Base-by-base conservation (phyloP, 148 eudicot species). In the Suaeda aralocaspica region DNA sequence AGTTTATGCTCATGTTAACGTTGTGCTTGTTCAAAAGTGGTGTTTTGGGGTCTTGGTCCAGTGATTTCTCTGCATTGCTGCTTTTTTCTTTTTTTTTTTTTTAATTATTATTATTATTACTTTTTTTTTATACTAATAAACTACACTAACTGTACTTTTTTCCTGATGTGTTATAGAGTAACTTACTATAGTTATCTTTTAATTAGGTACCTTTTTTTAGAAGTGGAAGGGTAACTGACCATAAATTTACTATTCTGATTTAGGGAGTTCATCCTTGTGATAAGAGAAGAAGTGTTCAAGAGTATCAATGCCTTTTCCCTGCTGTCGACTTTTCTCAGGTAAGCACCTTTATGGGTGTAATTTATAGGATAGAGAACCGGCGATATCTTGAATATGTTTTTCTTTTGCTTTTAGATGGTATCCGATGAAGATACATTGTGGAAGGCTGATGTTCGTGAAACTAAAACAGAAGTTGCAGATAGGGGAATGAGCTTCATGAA, bases 181-280 rank as follows among this genome's bases (percentile, higher is more conserved):
- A 6, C 9, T 30, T 0, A 60, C 44, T 34, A n/a, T n/a, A 14
- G 15, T 45, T 70, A 57, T 21, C 15, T 68, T 53, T 39, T 25
- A 56, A 15, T 69, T 46, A 29, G 56, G n/a, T 19, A 49, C 28
- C 0, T 48, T 9, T 48, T 42, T 25, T 18, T 45, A 45, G 42
- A 21, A 14, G 8, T 11, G 30, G 63, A 29, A 70, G 31, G 13
- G 19, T 29, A 2, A 10, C 14, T 52, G 45, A 44, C 53, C 33
- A 19, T 53, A 25, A 52, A 19, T 46, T 64, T 68, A 29, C 74
- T 6, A 67, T 76, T 77, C 63, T 83, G 76, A 73, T 77, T 75
- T 83, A 93, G 98, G 98, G 98, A 44, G 84, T 88, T 75, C 96
- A 88, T 88, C 98, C 91, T 69, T 93, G 96, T 81, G 98, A 93